phyloP scores from a whole-genome alignment of 306 rosid genomes.

The Dalbergia cochinchinensis region DNA sequence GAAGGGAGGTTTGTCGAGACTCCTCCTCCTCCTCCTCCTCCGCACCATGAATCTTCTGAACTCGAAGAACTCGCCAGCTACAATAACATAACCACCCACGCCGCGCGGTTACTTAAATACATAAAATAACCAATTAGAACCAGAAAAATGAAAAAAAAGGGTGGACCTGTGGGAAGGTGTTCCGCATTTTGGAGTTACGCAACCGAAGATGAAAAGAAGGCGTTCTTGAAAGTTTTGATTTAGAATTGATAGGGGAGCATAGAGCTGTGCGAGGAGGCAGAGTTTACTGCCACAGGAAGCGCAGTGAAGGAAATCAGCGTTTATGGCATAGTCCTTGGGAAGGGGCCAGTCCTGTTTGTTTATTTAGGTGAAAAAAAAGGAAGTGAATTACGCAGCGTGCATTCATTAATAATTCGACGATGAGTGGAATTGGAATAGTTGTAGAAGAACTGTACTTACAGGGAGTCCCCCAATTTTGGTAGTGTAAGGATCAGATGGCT shows the following conservation, averaged over 20 bases:
- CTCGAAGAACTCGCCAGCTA: constrained; percentile 79
- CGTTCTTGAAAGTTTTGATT: constrained; percentile 62
- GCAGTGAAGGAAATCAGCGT: constrained; percentile 62
- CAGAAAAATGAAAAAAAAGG: background rate
- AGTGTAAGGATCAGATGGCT: constrained; percentile 73
- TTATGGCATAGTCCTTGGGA: constrained; percentile 47
- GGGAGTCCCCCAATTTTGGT: constrained; percentile 90
- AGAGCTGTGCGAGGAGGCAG: constrained; percentile 73
- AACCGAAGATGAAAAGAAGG: constrained; percentile 70
- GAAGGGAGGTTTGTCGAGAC: constrained; percentile 16
- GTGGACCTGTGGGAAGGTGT: constrained; percentile 61
- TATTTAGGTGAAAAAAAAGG: no score
- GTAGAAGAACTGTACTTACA: constrained; percentile 49
- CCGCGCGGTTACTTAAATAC: background rate
- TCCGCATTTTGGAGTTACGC: constrained; percentile 65
- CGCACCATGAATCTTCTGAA: constrained; percentile 58
- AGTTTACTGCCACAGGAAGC: constrained; percentile 61
- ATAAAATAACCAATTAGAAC: background rate
- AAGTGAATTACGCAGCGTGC: background rate
- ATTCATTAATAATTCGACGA: no score
- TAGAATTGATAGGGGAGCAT: constrained; percentile 70
- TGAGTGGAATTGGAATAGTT: no score
- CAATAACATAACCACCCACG: background rate
- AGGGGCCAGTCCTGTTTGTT: constrained; percentile 75
- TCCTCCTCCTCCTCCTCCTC: constrained; percentile 47